Evolutionary conservation across 2,329 filamentous ascomycete genomes (phyloP), one percentile per base, ranked within the genome.

Genomic region (Ceratocystiopsis minuta): DNA sequence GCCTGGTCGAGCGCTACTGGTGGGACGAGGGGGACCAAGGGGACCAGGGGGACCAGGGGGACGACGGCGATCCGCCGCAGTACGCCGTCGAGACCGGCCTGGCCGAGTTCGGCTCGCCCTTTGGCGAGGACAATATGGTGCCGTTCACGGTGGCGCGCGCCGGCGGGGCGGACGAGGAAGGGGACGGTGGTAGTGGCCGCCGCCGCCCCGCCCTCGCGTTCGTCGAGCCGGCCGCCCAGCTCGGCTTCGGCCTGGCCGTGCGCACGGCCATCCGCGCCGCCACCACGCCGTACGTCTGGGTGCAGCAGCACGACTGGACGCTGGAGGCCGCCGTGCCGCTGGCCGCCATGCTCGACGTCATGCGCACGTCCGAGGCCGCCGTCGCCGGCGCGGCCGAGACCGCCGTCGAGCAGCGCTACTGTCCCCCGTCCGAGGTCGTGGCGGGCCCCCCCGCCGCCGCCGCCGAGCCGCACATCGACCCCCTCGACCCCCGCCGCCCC

Each of bases 281-380:
- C 0, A 46, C 53, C 13, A 72, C 69, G 2, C 64, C 66, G 0
- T 69, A 69, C 37, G 67, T 71, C 15, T 73, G 69, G 68, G 54
- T 73, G 0, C 68, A 72, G 46, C 69, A 73, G 53, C 69, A 73
- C 49, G 69, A 73, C 53, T 73, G 69, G 69, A 56, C 60, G 6
- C 53, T 73, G 0, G 56, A 62, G 15, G 53, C 59, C 2, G 54
- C 62, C 38, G 57, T 73, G 4, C 68, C 68, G 0, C 45, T 71
- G 3, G 44, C 48, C 1, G 49, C 60, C 1, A 51, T 72, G 14
- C 49, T 73, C 2, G 53, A 61, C 2, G 55, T 66, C 34, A 72
- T 73, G 68, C 50, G 51, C 40, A 46, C 50, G 2, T 55, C 60
- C 4, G 50, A 50, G 3, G 17, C 38, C 2, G 16, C 15, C 4